Percentiles rank a stretch among this genome's conserved stretches.
phyloP scores from a whole-genome alignment of 768 basidiomycete species.

The Mycena pura region DNA sequence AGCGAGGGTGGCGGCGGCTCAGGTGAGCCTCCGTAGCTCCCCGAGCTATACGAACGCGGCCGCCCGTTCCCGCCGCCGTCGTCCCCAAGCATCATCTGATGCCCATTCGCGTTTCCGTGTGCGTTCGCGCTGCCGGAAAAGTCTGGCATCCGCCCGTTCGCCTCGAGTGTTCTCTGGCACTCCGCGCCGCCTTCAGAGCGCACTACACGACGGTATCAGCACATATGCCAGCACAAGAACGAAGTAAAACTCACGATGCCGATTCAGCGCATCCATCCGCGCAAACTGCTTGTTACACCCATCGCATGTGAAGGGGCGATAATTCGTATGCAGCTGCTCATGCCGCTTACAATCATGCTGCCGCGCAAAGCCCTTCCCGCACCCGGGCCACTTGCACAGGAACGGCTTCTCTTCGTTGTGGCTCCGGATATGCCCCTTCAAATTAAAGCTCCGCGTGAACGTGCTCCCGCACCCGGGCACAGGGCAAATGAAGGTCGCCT shows the following conservation, averaged over 20 bases:
- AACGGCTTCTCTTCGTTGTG: constrained; percentile 96
- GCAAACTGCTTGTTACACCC: constrained; percentile 95
- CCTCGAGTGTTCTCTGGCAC: constrained; percentile 56
- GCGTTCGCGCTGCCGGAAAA: constrained; percentile 70
- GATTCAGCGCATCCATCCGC: constrained; percentile 91
- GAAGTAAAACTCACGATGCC: constrained; percentile 74
- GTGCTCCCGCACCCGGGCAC: constrained; percentile 86
- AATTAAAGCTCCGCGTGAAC: constrained; percentile 92
- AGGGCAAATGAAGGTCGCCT: constrained; percentile 85
- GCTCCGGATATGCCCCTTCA: constrained; percentile 91
- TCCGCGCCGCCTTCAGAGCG: constrained; percentile 85
- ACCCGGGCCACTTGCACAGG: constrained; percentile 94
- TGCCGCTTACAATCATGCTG: constrained; percentile 98
- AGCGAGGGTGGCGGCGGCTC: constrained; percentile 3
- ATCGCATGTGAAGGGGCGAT: constrained; percentile 90
- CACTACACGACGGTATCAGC: constrained; percentile 47
- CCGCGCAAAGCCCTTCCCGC: constrained; percentile 91
- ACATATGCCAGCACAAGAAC: constrained; percentile 31
- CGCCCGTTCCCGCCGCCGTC: not conserved
- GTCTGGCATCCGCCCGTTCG: constrained; percentile 26
- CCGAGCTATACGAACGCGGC: constrained; percentile 18
- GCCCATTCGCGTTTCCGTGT: too few species aligned
- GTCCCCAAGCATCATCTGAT: constrained; percentile 14
- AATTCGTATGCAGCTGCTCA: constrained; percentile 92
- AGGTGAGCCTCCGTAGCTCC: constrained; percentile 15